Percentiles rank a stretch among this genome's conserved stretches.
These are phyloP conservation scores for Thielaviopsis populi DNA, from an alignment of 2,329 filamentous ascomycete genomes.

Conservation along the genomic window DNA sequence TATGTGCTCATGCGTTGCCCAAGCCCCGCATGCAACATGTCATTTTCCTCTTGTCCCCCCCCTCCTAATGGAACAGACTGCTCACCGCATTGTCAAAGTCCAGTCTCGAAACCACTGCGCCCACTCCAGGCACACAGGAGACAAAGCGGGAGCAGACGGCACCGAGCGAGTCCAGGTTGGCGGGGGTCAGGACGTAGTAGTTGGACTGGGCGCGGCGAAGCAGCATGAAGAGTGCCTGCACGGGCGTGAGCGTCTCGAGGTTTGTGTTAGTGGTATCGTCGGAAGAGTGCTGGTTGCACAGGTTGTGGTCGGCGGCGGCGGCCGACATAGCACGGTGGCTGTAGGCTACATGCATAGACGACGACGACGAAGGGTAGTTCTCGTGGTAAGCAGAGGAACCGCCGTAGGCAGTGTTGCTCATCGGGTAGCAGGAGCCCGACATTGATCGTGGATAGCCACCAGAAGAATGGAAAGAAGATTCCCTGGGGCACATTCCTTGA, in stretches of 20 bases:
- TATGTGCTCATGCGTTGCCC: neutral
- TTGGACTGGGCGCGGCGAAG: constrained; percentile 20
- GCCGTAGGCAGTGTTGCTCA: neutral
- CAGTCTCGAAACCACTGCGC: neutral
- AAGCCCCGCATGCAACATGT: neutral
- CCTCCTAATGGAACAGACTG: neutral
- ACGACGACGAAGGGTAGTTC: neutral
- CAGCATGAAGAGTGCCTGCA: constrained; percentile 42
- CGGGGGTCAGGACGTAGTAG: neutral
- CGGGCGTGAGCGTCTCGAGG: constrained; percentile 31
- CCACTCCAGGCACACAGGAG: neutral
- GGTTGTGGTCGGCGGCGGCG: neutral
- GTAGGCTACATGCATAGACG: neutral
- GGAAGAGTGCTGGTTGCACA: constrained; percentile 2
- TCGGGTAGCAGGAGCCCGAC: neutral
- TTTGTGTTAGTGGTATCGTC: neutral
- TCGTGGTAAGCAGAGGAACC: neutral
- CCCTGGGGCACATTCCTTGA: neutral
- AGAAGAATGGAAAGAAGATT: neutral
- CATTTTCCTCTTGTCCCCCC: neutral
- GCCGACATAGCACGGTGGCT: neutral
- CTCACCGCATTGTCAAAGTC: neutral
- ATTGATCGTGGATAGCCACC: neutral
- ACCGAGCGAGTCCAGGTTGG: neutral
- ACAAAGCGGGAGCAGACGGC: neutral